These are phyloP conservation scores for Lasiodiplodia theobromae DNA, from an alignment of 2,329 filamentous ascomycete species.

Conservation along the genomic window DNA sequence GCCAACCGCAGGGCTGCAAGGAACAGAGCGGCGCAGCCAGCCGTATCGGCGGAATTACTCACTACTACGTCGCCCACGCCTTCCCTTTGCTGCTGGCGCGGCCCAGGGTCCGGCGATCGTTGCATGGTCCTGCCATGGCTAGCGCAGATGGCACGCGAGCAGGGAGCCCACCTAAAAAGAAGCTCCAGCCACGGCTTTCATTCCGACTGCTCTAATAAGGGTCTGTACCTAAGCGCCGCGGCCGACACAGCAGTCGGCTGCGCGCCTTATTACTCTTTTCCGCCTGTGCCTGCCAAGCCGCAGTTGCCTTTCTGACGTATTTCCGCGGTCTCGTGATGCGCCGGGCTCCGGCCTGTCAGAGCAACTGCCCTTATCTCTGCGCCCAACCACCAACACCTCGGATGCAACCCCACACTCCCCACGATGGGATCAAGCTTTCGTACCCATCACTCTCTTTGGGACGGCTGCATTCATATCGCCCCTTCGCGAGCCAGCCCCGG, in stretches of 20 bases:
- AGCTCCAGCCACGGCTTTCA: no score
- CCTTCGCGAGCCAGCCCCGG: neutral
- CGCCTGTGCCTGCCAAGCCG: no score
- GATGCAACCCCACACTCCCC: slow-evolving; percentile 20
- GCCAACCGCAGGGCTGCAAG: slow-evolving; percentile 24
- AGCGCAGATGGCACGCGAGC: no score
- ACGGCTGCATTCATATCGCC: neutral
- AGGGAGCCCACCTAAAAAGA: no score
- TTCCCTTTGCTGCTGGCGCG: neutral
- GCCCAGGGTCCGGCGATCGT: no score
- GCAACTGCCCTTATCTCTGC: slow-evolving; percentile 16
- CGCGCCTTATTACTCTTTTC: no score
- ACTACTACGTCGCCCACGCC: neutral
- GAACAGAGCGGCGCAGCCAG: slow-evolving; percentile 16
- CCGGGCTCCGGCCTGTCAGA: slow-evolving; percentile 15
- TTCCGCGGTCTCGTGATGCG: slow-evolving; percentile 3
- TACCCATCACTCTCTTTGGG: neutral
- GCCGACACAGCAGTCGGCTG: no score
- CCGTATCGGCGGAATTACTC: slow-evolving; percentile 6
- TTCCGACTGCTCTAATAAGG: no score
- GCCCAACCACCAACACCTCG: neutral
- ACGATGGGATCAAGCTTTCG: neutral
- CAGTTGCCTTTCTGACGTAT: no score
- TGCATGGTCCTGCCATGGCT: no score
- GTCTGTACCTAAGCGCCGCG: no score